A percentile compares a stretch with the other conserved stretches of the same genome.
Evolutionary conservation across 495 filamentous ascomycete genomes (phyloP).

Genomic region (Neohortaea acidophila): DNA sequence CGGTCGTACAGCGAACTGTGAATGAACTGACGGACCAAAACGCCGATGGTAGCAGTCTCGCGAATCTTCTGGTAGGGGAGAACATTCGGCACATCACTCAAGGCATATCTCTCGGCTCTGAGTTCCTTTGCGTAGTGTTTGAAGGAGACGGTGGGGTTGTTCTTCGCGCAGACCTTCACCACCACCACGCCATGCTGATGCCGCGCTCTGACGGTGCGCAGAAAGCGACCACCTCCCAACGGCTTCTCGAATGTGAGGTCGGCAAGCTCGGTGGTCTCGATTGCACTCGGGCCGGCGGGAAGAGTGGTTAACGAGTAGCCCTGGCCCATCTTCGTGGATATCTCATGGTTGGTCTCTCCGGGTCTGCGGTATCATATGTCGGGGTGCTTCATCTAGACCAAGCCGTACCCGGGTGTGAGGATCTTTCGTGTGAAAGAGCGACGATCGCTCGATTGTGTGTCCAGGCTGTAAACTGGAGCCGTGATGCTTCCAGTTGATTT

Average conservation of each 20-base stretch:
- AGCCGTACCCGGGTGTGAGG: too few relatives aligned
- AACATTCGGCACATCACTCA: conserved; percentile 80
- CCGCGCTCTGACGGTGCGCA: conserved; percentile 87
- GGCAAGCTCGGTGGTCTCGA: conserved; percentile 81
- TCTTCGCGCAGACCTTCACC: conserved; percentile 89
- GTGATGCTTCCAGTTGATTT: too few relatives aligned
- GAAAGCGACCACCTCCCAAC: conserved; percentile 84
- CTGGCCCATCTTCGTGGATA: conserved; percentile 65
- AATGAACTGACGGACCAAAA: conserved; percentile 88
- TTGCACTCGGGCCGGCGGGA: conserved; percentile 76
- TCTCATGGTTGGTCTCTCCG: conserved; percentile 4
- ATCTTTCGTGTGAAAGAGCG: too few relatives aligned
- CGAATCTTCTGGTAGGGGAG: conserved; percentile 76
- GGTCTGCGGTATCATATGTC: too few relatives aligned
- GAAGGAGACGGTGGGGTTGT: conserved; percentile 59
- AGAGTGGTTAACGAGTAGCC: conserved; percentile 85
- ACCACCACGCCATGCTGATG: conserved; percentile 81
- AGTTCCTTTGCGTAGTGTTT: conserved; percentile 62
- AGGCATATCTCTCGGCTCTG: conserved; percentile 60
- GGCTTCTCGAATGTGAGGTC: conserved; percentile 86
- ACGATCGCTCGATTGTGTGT: too few relatives aligned
- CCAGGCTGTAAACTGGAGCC: too few relatives aligned
- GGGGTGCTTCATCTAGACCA: too few relatives aligned
- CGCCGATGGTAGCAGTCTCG: conserved; percentile 80
- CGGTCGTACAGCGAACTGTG: conserved; percentile 96